These are phyloP conservation scores for Hypoxylon sp. DNA, from an alignment of 2,329 filamentous ascomycete genomes.

Conservation along the genomic window DNA sequence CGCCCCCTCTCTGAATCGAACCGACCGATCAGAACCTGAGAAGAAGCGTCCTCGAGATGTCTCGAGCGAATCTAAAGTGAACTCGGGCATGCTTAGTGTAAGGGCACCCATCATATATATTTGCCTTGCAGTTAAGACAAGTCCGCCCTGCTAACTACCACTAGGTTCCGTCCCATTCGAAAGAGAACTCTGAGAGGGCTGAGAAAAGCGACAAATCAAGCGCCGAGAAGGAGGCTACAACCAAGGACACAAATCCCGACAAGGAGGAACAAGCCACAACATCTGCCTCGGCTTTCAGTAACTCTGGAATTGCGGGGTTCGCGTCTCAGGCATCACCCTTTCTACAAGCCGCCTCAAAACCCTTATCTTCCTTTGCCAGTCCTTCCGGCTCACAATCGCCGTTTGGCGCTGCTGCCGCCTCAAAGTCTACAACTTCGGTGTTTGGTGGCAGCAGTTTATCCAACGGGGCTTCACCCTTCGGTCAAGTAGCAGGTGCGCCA, in stretches of 20 bases:
- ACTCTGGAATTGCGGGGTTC: conserved; percentile 68
- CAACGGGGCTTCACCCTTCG: conserved; percentile 49
- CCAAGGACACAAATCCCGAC: conserved; percentile 42
- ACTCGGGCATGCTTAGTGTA: conserved; percentile 52
- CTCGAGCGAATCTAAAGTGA: conserved; percentile 54
- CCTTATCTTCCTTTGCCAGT: conserved; percentile 60
- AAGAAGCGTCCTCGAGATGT: conserved; percentile 74
- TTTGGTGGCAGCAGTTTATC: conserved; percentile 58
- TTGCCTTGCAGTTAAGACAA: neutral
- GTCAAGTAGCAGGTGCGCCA: conserved; percentile 45
- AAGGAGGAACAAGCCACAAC: conserved; percentile 55
- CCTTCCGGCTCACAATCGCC: conserved; percentile 57
- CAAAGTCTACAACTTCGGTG: conserved; percentile 61
- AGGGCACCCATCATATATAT: conserved; percentile 38
- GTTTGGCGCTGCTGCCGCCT: conserved; percentile 52
- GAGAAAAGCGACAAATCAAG: conserved; percentile 28
- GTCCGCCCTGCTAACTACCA: conserved; percentile 15
- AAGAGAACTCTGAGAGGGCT: conserved; percentile 14
- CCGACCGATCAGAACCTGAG: conserved; percentile 70
- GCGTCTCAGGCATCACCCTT: conserved; percentile 70
- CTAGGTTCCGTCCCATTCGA: conserved; percentile 35
- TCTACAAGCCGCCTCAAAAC: conserved; percentile 46
- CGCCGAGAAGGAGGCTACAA: conserved; percentile 26
- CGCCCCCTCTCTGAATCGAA: conserved; percentile 58
- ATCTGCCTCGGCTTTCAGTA: conserved; percentile 73